Evolutionary conservation across 2,329 filamentous ascomycete species (phyloP).

Genomic region (Leptosphaerulina australis): DNA sequence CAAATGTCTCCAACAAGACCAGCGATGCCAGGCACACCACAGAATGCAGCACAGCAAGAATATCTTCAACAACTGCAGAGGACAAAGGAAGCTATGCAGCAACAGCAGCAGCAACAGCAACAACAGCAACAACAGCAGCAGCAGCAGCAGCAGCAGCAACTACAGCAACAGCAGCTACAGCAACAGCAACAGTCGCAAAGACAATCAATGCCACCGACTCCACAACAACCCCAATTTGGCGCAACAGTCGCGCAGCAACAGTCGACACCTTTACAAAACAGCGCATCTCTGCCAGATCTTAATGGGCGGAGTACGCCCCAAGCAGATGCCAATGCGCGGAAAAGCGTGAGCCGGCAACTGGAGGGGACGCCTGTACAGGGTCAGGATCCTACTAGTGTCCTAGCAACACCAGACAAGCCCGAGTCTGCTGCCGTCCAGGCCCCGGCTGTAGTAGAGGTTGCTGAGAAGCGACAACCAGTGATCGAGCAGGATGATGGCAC

Average conservation of each 20-base stretch:
- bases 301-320: constrained; percentile 57
- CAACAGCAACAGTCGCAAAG: constrained; percentile 39
- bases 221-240: constrained; percentile 40
- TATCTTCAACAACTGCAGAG: constrained; percentile 55
- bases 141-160: constrained; percentile 53
- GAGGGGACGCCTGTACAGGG: constrained; percentile 46
- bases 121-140: constrained; percentile 48
- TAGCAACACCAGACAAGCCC: constrained; percentile 40
- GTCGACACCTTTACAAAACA: constrained; percentile 54
- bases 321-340: constrained; percentile 41
- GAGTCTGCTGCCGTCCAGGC: constrained; percentile 27
- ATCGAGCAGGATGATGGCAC: constrained; percentile 38
- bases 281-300: constrained; percentile 54
- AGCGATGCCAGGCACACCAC: constrained; percentile 35
- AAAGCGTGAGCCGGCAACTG: constrained; percentile 46
- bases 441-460: constrained; percentile 24
- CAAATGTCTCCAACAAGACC: constrained; percentile 46
- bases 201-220: constrained; percentile 49
- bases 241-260: constrained; percentile 40
- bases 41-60: constrained; percentile 56
- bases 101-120: constrained; percentile 29
- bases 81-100: constrained; percentile 48
- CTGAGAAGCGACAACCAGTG: constrained; percentile 34
- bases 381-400: constrained; percentile 34
- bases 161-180: constrained; percentile 49